Evolutionary conservation across 345 rosid species (phyloP), one percentile per base, ranked within the genome.

Genomic region (Brassica incana): DNA sequence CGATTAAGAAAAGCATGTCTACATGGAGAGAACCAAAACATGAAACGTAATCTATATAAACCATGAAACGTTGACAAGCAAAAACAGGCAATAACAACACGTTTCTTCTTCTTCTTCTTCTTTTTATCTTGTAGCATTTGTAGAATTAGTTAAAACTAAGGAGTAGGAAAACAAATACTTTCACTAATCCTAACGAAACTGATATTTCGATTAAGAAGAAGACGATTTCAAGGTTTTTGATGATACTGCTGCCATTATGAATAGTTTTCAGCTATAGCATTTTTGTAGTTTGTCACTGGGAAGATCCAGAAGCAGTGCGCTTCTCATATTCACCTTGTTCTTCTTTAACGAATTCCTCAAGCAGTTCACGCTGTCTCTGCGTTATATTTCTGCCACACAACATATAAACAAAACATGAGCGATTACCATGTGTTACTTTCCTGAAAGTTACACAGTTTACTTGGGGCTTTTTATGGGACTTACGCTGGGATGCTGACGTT

Each of bases 331-430:
- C 99, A 8, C 97, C 97, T 74, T 83, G 95, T 79, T 88, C 99
- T 86, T 90, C 98, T 85, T 91, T 96, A 14, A 87, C 86, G 64
- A 92, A 96, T 78, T 96, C 98, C 81, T 96, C 98, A 12, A 96
- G 88, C 80, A 96, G 83, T 77, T 96, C 94, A 0, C 92, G 93
- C 79, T 96, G 98, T 81, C 95, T 90, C 52, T 76, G 91, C 30
- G 93, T 90, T 79, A 96, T 77, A 67, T 83, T 89, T 77, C 99
- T 96, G 91, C 75, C 66, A 5, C 48, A 3, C 5, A 16, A 33
- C 58, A 50, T 33, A 20, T 27, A 63, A 29, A 71, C 65, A 18
- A 61, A 69, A 8, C n/a, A 38, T 75, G 63, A 61, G 70, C 38
- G 29, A 40, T 14, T 64, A 7, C 29, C 1, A 54, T 30, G 75